Percentiles rank a stretch among this genome's conserved stretches.
These are phyloP conservation scores for Yamadazyma dendronema DNA, from an alignment of 1,139 yeast genomes.

Conservation along the genomic window DNA sequence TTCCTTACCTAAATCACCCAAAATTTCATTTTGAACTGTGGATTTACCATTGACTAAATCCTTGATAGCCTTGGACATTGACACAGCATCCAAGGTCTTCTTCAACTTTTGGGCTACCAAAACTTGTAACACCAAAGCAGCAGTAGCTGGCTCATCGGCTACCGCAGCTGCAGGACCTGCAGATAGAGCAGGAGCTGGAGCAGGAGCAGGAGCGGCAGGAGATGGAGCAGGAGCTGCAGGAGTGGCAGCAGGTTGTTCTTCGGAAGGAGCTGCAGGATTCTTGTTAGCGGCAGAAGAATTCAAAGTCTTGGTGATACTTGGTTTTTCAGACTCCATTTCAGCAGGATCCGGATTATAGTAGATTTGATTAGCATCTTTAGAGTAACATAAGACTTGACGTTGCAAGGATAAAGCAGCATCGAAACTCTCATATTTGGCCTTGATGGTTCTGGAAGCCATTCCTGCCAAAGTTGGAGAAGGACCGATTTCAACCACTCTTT, in stretches of 20 bases:
- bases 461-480: conserved; percentile 99
- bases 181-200: conserved; percentile 53
- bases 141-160: conserved; percentile 88
- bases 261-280: conserved; percentile 19
- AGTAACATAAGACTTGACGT: conserved; percentile 93
- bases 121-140: conserved; percentile 77
- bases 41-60: conserved; percentile 98
- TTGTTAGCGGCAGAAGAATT: conserved; percentile 19
- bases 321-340: conserved; percentile 47
- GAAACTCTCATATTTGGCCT: conserved; percentile 93
- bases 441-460: conserved; percentile 96
- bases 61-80: conserved; percentile 90
- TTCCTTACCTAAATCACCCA: conserved; percentile 97
- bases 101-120: conserved; percentile 94
- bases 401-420: conserved; percentile 96
- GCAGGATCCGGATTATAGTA: conserved; percentile 91
- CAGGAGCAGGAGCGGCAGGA: conserved; percentile 44
- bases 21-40: conserved; percentile 94
- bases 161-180: conserved; percentile 79
- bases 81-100: conserved; percentile 81
- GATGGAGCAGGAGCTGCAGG: conserved; percentile 46
- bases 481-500: conserved; percentile 96
- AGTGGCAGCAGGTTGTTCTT: conserved; percentile 22
- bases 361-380: conserved; percentile 93
- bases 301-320: conserved; percentile 20